Conservation (phyloP, 2,329 filamentous ascomycete species). For the Penicillium sp. region DNA sequence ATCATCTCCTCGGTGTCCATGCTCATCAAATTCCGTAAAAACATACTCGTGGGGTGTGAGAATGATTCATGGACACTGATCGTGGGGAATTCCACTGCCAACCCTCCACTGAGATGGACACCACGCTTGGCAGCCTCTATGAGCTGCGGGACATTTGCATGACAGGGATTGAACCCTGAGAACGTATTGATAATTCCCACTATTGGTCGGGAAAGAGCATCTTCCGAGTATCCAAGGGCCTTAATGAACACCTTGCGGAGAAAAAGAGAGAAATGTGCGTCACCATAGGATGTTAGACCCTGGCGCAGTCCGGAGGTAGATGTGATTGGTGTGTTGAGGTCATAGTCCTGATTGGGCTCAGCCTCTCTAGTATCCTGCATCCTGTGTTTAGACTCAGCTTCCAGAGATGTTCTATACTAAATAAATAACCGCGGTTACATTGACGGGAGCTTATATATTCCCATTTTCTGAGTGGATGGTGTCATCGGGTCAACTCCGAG, state of each 20-base stretch:
- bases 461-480: conserved; percentile 20
- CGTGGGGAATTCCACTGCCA: conserved; percentile 72
- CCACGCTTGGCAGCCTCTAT: conserved; percentile 70
- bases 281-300: conserved; percentile 67
- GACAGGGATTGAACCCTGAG: conserved; percentile 72
- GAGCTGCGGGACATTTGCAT: conserved; percentile 69
- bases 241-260: conserved; percentile 77
- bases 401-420: not conserved
- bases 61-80: conserved; percentile 72
- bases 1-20: conserved; percentile 83
- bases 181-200: conserved; percentile 74
- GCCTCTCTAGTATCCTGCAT: conserved; percentile 2
- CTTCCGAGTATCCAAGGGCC: conserved; percentile 70
- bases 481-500: conserved; percentile 25
- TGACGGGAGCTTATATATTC: conserved; percentile 15
- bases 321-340: conserved; percentile 56
- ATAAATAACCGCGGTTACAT: not conserved
- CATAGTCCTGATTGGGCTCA: conserved; percentile 52
- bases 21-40: conserved; percentile 70
- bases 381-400: not conserved
- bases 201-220: conserved; percentile 67
- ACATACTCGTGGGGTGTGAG: conserved; percentile 72
- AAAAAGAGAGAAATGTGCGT: conserved; percentile 73
- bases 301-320: conserved; percentile 59
- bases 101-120: conserved; percentile 64